Evolutionary conservation across 2,329 filamentous ascomycete genomes (phyloP), one percentile per base, ranked within the genome.

Genomic region (Fusarium subglutinans): DNA sequence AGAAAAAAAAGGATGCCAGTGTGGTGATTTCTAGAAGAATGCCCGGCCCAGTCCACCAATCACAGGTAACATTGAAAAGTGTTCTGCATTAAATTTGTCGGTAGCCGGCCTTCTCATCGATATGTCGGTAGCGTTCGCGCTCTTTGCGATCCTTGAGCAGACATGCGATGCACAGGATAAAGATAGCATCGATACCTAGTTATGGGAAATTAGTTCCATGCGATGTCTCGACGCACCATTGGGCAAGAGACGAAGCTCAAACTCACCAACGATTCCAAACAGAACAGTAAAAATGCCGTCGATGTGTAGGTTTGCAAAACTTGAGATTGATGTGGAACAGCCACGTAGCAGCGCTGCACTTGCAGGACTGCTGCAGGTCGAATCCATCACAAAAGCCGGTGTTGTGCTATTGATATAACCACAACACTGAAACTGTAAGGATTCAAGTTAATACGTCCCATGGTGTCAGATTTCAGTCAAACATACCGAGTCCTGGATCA

Each of bases 111-210:
- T 96, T 96, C 87, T 94, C 90, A 79, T 96, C 93, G 78, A 96
- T 95, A 79, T 93, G 88, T 67, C 90, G 89, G 84, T 94, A 96
- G 68, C 94, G 88, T 82, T 93, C 91, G 78, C 90, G 90, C 85
- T 96, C 94, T 83, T 92, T 93, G 79, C 93, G 90, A 78, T 94
- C 91, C 87, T 95, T 95, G 77, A 94, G 86, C 50, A 96, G 86
- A 83, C 94, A 94, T 37, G 92, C 91, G 18, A 92, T 90, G 75
- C 90, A 89, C 63, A 96, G 84, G 74, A 96, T 84, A 55, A 96
- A 85, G 58, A 94, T 79, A 47, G 88, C 88, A 79, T 95, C 91
- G 73, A 94, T 81, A 64, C 87, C 88, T 88, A 70, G 7, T 30
- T 7, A 26, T 14, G 30, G 18, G 30, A 7, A 13, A 48, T 74